A percentile compares a stretch with the other conserved stretches of the same genome.
These are phyloP conservation scores for Pezicula carpinea DNA, from an alignment of 2,329 filamentous ascomycete species.

Conservation along the genomic window DNA sequence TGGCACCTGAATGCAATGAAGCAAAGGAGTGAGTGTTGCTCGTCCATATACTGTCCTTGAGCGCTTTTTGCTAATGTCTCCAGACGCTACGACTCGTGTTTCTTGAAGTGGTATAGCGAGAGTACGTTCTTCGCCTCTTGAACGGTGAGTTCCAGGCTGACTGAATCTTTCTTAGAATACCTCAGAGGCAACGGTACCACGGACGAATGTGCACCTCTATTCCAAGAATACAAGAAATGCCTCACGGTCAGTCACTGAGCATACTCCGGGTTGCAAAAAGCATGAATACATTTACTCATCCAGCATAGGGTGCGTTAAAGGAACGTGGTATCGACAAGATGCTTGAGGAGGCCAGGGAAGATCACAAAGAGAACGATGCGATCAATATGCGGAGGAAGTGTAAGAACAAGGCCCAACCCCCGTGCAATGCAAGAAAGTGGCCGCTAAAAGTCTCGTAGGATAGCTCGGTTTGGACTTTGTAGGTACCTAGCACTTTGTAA, in stretches of 20 bases:
- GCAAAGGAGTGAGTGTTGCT: constrained; percentile 73
- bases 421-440: background rate
- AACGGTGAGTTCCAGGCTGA: constrained; percentile 9
- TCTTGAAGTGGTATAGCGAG: constrained; percentile 99
- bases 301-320: constrained; percentile 73
- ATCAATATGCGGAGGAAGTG: constrained; percentile 54
- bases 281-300: too few relatives aligned
- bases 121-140: constrained; percentile 53
- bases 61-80: constrained; percentile 4
- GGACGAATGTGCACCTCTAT: constrained; percentile 79
- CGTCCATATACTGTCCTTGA: background rate
- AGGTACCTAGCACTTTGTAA: too few relatives aligned
- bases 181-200: constrained; percentile 77
- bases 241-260: constrained; percentile 55
- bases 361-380: constrained; percentile 82
- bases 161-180: constrained; percentile 67
- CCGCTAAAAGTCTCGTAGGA: background rate
- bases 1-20: constrained; percentile 92
- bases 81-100: constrained; percentile 94
- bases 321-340: constrained; percentile 89
- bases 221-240: constrained; percentile 85
- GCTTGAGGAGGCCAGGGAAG: constrained; percentile 83
- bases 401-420: constrained; percentile 11
- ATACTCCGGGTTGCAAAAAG: too few relatives aligned
- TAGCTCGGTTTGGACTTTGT: too few relatives aligned